phyloP scores from a whole-genome alignment of 1,284 basidiomycete genomes.

The Xerocomus subilludens region DNA sequence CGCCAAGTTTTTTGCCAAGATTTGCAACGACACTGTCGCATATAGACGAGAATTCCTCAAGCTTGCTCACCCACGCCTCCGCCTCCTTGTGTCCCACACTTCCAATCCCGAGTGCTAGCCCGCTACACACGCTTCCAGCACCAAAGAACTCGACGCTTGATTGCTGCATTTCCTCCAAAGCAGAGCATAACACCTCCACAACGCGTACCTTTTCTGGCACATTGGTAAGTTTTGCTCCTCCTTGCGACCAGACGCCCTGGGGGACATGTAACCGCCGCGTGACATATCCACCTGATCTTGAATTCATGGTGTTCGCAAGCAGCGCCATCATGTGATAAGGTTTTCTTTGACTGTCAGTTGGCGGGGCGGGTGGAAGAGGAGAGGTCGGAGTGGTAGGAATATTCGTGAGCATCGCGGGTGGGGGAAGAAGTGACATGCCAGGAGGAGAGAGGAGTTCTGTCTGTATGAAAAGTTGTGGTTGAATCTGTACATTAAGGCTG shows the following conservation, averaged over 20 bases:
- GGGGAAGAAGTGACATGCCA: constrained; percentile 60
- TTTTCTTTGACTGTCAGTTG: constrained; percentile 78
- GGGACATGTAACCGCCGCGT: constrained; percentile 90
- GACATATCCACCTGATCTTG: constrained; percentile 87
- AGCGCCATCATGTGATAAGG: constrained; percentile 93
- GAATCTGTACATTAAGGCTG: constrained; percentile 53
- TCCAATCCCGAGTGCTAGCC: constrained; percentile 74
- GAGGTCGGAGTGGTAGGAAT: constrained; percentile 79
- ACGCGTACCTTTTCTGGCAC: constrained; percentile 88
- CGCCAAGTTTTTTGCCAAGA: constrained; percentile 89
- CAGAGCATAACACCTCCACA: constrained; percentile 79
- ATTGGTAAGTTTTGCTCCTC: constrained; percentile 84
- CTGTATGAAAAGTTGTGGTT: constrained; percentile 63
- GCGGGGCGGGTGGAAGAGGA: constrained; percentile 75
- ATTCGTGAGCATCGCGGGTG: constrained; percentile 62
- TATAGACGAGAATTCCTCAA: constrained; percentile 77
- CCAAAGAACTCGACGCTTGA: constrained; percentile 77
- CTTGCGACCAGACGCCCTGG: constrained; percentile 89
- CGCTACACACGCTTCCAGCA: constrained; percentile 79
- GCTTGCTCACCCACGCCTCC: constrained; percentile 74
- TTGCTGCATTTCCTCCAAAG: constrained; percentile 78
- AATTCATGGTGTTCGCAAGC: constrained; percentile 82
- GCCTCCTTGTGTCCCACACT: constrained; percentile 76
- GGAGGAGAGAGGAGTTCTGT: constrained; percentile 62
- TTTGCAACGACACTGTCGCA: constrained; percentile 89